Conservation (phyloP, 1,284 basidiomycete species). For the Papiliotrema terrestris region DNA sequence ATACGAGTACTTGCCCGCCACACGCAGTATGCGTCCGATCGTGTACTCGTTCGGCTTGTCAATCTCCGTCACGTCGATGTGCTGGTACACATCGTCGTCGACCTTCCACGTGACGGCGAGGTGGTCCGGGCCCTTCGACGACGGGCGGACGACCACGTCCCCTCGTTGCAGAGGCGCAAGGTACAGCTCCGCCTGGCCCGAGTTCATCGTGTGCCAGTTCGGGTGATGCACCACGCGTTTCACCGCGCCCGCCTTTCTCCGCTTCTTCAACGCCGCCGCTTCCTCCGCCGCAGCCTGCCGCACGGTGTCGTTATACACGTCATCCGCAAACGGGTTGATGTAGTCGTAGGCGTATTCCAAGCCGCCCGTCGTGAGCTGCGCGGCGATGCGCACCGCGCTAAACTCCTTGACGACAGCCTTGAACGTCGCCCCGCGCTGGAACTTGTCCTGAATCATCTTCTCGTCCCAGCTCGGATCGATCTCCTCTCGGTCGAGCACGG, state of each 20-base stretch:
- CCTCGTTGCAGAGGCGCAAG: conserved; percentile 87
- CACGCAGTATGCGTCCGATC: conserved; percentile 67
- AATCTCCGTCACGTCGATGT: conserved; percentile 89
- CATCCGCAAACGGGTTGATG: conserved; percentile 38
- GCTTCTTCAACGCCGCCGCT: conserved; percentile 74
- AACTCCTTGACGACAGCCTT: conserved; percentile 75
- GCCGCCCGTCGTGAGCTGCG: conserved; percentile 75
- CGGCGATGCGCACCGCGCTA: conserved; percentile 62
- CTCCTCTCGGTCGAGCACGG: conserved; percentile 66
- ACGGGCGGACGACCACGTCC: conserved; percentile 93
- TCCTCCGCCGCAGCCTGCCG: conserved; percentile 64
- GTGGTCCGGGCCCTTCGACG: conserved; percentile 89
- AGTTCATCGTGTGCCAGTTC: conserved; percentile 96
- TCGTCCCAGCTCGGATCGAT: conserved; percentile 52
- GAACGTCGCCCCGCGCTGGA: conserved; percentile 73
- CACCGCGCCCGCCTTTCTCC: conserved; percentile 69
- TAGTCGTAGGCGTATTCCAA: conserved; percentile 51
- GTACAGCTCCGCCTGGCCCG: conserved; percentile 82
- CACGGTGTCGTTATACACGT: conserved; percentile 33
- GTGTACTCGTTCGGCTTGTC: conserved; percentile 65
- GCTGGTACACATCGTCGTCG: conserved; percentile 92
- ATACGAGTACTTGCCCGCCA: conserved; percentile 79
- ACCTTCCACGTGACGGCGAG: conserved; percentile 99
- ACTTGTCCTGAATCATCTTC: conserved; percentile 50
- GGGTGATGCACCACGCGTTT: conserved; percentile 95